Evolutionary conservation across 345 rosid genomes (phyloP).

Genomic region (Passiflora organensis): DNA sequence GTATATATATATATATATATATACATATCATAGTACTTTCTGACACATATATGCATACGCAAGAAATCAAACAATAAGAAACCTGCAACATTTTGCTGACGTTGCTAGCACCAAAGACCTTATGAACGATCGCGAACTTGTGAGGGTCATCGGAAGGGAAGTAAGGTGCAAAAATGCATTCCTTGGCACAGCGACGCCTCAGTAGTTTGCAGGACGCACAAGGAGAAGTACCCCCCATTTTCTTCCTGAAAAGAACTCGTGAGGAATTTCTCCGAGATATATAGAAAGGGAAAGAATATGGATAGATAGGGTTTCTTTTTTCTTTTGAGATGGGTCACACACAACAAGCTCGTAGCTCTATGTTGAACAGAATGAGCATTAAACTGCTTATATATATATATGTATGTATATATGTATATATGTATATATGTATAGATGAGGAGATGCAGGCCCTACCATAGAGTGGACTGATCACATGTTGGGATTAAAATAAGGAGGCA

Average conservation of each 20-base stretch:
- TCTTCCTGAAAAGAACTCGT: too few species aligned
- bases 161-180: constrained; percentile 85
- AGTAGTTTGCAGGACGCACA: constrained; percentile 83
- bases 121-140: constrained; percentile 79
- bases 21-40: background rate
- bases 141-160: constrained; percentile 82
- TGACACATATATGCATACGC: background rate
- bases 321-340: background rate
- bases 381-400: constrained; percentile 48
- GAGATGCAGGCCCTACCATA: background rate
- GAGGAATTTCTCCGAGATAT: background rate
- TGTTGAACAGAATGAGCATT: constrained; percentile 27
- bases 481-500: constrained; percentile 2
- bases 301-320: background rate
- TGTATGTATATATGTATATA: too few species aligned
- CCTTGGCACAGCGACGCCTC: constrained; percentile 72
- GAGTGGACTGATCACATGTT: constrained; percentile 30
- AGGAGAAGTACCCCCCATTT: constrained; percentile 66
- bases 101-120: constrained; percentile 85
- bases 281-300: background rate
- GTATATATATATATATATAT: too few species aligned
- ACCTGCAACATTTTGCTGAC: constrained; percentile 91
- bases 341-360: constrained; percentile 21
- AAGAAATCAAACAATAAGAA: background rate
- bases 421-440: too few species aligned